These are phyloP conservation scores for Vitis hybrid DNA, from an alignment of 177 flowering plant species.

Conservation along the genomic window DNA sequence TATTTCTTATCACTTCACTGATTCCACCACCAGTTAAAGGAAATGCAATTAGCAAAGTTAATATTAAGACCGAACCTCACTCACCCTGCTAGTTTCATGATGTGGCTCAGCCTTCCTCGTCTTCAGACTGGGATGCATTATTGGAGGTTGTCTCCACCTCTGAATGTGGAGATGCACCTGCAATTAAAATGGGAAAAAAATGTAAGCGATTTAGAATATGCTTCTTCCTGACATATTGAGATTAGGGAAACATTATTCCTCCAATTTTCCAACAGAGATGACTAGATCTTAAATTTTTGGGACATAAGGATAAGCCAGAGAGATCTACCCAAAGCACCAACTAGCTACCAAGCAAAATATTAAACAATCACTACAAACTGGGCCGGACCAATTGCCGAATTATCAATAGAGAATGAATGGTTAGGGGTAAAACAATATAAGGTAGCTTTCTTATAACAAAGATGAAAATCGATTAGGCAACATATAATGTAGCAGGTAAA, in stretches of 20 bases:
- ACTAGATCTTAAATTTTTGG: not conserved
- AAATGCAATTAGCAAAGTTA: not conserved
- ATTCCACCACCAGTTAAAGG: too few relatives aligned
- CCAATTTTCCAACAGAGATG: too few relatives aligned
- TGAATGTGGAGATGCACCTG: conserved; percentile 24
- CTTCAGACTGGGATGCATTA: conserved; percentile 21
- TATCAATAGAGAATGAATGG: too few relatives aligned
- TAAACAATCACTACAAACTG: too few relatives aligned
- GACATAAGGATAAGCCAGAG: too few relatives aligned
- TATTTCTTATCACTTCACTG: not conserved
- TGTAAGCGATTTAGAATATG: not conserved
- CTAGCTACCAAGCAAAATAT: too few relatives aligned
- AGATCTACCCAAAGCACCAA: too few relatives aligned
- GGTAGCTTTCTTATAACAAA: too few relatives aligned
- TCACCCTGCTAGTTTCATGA: conserved; percentile 19
- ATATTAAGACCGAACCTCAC: not conserved
- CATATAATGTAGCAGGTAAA: too few relatives aligned
- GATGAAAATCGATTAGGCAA: too few relatives aligned
- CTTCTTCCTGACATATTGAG: not conserved
- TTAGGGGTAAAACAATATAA: too few relatives aligned
- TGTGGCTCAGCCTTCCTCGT: conserved; percentile 30
- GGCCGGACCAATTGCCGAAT: too few relatives aligned
- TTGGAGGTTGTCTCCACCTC: conserved; percentile 15
- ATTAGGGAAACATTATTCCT: not conserved
- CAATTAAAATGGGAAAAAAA: not conserved